Evolutionary conservation across 1,284 basidiomycete genomes (phyloP), one percentile per base, ranked within the genome.

Genomic region (Apiotrichum brassicae): DNA sequence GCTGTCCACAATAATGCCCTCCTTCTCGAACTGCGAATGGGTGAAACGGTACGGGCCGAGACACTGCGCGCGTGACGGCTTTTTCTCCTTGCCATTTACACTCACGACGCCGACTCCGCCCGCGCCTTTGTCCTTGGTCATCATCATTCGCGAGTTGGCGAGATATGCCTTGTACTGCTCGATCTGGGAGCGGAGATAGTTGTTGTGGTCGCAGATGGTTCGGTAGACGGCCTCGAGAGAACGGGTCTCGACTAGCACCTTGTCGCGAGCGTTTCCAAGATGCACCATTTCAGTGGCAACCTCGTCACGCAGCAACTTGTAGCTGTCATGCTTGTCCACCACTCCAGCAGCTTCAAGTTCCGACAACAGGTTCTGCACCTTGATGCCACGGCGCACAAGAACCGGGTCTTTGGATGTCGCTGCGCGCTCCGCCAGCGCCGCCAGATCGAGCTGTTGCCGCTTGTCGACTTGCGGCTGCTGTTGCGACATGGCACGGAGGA

Each of bases 81-180:
- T 97, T 80, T 91, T 90, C 79, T 98, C 95, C 76, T 95, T 97
- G 40, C 94, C 95, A 41, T 90, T 91, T 30, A 98, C 89, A 2
- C 85, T 86, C 42, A 97, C 86, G 30, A 99, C 94, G 34, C 95
- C 94, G 4, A 98, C 92, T 34, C 84, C 92, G 4, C 65, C 60
- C 38, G 79, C 79, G 20, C 86, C 86, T 71, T 89, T 89, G 57
- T 89, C 88, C 33, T 44, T 44, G 47, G 82, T 79, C 46, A 87
- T 82, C 14, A 88, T 94, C 62, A 94, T 77, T 26, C 95, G 83
- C 23, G 97, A 94, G 68, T 99, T 99, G 76, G 94, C 90, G 18
- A 99, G 79, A 72, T 99, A 99, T 32, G 91, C 92, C 78, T 98
- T 98, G 81, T 99, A 98, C 76, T 97, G 93, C 74, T 98, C 95